Base-by-base conservation (phyloP, 2,329 filamentous ascomycete genomes). In the Aspergillus glaucus region DNA sequence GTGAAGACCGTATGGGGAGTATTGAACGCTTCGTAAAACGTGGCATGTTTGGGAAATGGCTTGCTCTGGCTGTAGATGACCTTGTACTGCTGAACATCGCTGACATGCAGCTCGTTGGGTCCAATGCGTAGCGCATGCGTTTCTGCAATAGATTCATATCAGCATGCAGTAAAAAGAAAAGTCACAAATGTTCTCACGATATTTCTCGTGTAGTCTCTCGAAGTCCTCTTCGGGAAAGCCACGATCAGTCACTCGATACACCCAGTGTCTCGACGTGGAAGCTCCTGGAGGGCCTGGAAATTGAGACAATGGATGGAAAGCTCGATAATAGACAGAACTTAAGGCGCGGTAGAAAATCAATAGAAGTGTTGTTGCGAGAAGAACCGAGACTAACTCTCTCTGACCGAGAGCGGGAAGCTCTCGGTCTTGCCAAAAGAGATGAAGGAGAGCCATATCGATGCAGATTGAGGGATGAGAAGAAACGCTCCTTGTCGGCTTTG, bases 31-130 rank as follows among this genome's bases (percentile, higher is more conserved):
- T 34, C 26, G 15, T 51, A 51, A 14, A 49, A 51, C 7, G 17
- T 10, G 4, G 17, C 43, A 5, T 46, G 2, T 12, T 51, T 51
- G 14, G 19, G 47, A 26, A 49, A 51, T 2, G 50, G 46, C 39
- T 28, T 49, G 22, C 34, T 26, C 22, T 51, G 50, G 22, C 26
- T 49, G 40, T 51, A 51, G 8, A 51, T 49, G n/a, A 43, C 15
- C 39, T 49, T 51, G 22, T 51, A 51, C 15, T 22, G 43, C 3
- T 43, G 5, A 21, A 44, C 12, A 14, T 51, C 44, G n/a, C 34
- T 46, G 14, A 51, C 46, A 24, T 51, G 51, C 24, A 51, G 49
- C 26, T 53, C 45, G 10, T 51, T 48, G 12, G 49, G 50, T 4
- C 26, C 50, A 24, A 50, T 50, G 1, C 50, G 45, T 21, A 49